Evolutionary conservation across 768 basidiomycete genomes (phyloP).

Genomic region (Suillus luteus): DNA sequence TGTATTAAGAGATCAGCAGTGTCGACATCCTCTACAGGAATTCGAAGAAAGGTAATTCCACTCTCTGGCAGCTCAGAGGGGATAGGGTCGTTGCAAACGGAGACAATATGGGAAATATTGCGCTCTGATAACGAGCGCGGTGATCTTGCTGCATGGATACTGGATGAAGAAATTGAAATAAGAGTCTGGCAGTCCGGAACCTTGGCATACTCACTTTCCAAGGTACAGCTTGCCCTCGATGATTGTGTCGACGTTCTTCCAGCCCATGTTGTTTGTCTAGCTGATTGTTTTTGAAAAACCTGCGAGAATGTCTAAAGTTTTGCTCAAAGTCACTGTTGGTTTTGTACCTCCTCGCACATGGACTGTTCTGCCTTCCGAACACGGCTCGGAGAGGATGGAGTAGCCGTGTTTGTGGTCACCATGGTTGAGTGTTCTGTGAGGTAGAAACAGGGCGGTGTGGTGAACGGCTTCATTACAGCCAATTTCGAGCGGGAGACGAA

Average conservation of each 20-base stretch:
- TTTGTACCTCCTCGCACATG: constrained; percentile 33
- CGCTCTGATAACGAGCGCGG: constrained; percentile 72
- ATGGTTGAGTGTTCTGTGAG: constrained; percentile 21
- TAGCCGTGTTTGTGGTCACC: constrained; percentile 30
- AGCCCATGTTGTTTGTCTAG: constrained; percentile 37
- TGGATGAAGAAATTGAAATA: constrained; percentile 31
- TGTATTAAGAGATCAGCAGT: constrained; percentile 69
- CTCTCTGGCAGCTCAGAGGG: constrained; percentile 72
- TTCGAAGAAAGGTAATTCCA: constrained; percentile 68
- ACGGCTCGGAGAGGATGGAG: constrained; percentile 33
- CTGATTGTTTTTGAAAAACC: constrained; percentile 29
- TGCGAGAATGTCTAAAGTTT: constrained; percentile 26
- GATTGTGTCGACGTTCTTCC: constrained; percentile 70
- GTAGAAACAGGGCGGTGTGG: constrained; percentile 34
- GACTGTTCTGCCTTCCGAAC: constrained; percentile 19
- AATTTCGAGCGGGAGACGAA: constrained; percentile 26
- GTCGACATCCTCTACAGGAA: constrained; percentile 69
- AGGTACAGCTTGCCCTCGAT: constrained; percentile 67
- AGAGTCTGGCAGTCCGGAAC: constrained; percentile 15
- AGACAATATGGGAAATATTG: constrained; percentile 77
- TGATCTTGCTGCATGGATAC: constrained; percentile 70
- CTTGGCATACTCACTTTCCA: constrained; percentile 62
- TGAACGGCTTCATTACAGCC: constrained; percentile 36
- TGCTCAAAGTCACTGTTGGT: constrained; percentile 31
- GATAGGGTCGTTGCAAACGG: constrained; percentile 72